These are phyloP conservation scores for Triangularia setosa DNA, from an alignment of 2,329 filamentous ascomycete genomes.

Conservation along the genomic window DNA sequence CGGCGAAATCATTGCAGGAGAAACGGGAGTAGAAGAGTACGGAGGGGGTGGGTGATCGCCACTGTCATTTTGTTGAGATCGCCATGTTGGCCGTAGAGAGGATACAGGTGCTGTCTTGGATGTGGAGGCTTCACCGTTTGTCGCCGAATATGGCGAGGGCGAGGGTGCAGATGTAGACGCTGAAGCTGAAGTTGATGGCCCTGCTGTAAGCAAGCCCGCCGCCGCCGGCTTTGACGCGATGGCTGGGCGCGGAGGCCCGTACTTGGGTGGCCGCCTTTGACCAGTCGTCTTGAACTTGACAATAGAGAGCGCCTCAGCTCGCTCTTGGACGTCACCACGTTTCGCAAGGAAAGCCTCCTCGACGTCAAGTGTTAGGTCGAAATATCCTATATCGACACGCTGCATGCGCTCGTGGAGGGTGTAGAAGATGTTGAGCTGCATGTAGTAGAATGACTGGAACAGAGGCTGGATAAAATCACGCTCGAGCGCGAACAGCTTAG, in stretches of 20 bases:
- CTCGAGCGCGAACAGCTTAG: conserved; percentile 84
- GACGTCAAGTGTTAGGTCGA: conserved; percentile 85
- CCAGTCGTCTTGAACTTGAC: conserved; percentile 89
- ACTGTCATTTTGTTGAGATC: conserved; percentile 38
- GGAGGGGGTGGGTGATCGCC: conserved; percentile 64
- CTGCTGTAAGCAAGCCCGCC: conserved; percentile 50
- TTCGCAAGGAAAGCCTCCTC: conserved; percentile 89
- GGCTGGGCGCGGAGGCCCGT: conserved; percentile 56
- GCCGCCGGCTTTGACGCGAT: conserved; percentile 47
- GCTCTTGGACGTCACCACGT: conserved; percentile 81
- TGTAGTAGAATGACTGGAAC: conserved; percentile 99
- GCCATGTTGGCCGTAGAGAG: conserved; percentile 18
- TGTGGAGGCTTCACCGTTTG: background rate
- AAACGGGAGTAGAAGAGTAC: conserved; percentile 50
- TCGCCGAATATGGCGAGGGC: background rate
- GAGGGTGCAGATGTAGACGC: conserved; percentile 12
- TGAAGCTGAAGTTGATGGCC: conserved; percentile 29
- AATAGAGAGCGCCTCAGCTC: conserved; percentile 78
- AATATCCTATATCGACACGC: conserved; percentile 93
- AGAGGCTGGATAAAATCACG: conserved; percentile 92
- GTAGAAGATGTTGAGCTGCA: conserved; percentile 99
- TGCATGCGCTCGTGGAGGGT: conserved; percentile 98
- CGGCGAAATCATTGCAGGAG: conserved; percentile 29
- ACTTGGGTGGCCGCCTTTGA: conserved; percentile 57
- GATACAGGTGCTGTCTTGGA: conserved; percentile 28